Conservation (phyloP, 257 asterid species). For the Solanum medicagineum region DNA sequence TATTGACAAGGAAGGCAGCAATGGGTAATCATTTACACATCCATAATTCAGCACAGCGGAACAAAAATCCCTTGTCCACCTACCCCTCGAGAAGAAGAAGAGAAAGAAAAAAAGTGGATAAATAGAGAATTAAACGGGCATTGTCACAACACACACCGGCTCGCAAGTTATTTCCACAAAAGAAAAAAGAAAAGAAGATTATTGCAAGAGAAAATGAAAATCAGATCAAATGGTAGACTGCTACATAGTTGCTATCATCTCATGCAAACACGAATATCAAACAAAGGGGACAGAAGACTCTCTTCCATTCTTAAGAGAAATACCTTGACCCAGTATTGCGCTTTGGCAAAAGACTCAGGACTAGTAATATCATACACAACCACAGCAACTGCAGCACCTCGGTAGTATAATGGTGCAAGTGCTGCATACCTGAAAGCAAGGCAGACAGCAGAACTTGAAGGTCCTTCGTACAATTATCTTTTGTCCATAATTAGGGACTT, state of each 20-base stretch:
- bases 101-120: not conserved
- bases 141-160: not conserved
- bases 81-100: not conserved
- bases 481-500: not conserved
- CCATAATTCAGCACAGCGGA: not conserved
- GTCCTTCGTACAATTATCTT: not conserved
- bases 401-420: conserved; percentile 68
- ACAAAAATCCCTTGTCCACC: not conserved
- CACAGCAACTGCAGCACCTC: conserved; percentile 82
- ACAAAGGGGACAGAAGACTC: not conserved
- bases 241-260: not conserved
- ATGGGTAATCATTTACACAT: not conserved
- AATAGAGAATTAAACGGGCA: not conserved
- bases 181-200: not conserved
- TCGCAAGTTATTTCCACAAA: not conserved
- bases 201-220: not conserved
- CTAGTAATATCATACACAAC: conserved; percentile 83
- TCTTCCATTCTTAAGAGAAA: not conserved
- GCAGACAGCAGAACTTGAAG: not conserved
- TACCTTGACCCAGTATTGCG: conserved; percentile 93
- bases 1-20: not conserved
- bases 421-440: conserved; percentile 56
- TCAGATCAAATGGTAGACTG: not conserved
- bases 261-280: not conserved
- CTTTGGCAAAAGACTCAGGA: conserved; percentile 77